Evolutionary conservation across 2,329 filamentous ascomycete species (phyloP).

Genomic region (Coniochaeta sp.): DNA sequence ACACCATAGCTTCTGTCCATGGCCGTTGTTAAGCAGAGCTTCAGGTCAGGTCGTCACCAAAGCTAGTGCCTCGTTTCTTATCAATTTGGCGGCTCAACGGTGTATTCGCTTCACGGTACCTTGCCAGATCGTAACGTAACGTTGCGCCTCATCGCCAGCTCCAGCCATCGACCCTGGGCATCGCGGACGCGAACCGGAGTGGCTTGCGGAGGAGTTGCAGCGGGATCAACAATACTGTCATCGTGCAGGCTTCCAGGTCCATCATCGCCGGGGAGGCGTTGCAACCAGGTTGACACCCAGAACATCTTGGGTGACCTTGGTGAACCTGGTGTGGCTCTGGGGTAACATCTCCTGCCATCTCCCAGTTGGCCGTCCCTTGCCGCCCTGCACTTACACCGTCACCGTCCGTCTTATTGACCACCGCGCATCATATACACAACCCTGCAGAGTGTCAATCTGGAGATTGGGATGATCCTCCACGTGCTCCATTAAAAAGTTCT

Average conservation of each 20-base stretch:
- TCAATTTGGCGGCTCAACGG: conserved; percentile 2
- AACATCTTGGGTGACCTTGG: not conserved
- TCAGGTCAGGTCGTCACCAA: not conserved
- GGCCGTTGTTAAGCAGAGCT: not conserved
- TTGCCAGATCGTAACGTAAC: not conserved
- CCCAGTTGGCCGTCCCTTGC: too few relatives aligned
- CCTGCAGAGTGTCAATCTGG: not conserved
- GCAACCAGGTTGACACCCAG: conserved; percentile 1
- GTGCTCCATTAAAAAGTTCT: conserved; percentile 1
- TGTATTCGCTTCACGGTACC: not conserved
- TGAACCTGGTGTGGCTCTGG: not conserved
- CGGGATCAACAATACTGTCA: not conserved
- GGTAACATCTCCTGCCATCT: not conserved
- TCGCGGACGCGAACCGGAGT: not conserved
- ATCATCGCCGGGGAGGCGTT: not conserved
- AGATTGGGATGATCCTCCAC: conserved; percentile 3
- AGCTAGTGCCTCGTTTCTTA: not conserved
- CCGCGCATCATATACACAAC: not conserved
- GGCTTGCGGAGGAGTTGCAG: not conserved
- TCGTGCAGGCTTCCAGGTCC: not conserved
- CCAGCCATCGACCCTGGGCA: not conserved
- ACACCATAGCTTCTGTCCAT: not conserved
- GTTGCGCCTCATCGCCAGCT: conserved; percentile 1
- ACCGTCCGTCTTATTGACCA: conserved; percentile 2
- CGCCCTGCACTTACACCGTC: not conserved